Percentiles rank a stretch among this genome's conserved stretches.
phyloP scores from a whole-genome alignment of 2,329 filamentous ascomycete genomes.

The Hypoxylon rubiginosum region DNA sequence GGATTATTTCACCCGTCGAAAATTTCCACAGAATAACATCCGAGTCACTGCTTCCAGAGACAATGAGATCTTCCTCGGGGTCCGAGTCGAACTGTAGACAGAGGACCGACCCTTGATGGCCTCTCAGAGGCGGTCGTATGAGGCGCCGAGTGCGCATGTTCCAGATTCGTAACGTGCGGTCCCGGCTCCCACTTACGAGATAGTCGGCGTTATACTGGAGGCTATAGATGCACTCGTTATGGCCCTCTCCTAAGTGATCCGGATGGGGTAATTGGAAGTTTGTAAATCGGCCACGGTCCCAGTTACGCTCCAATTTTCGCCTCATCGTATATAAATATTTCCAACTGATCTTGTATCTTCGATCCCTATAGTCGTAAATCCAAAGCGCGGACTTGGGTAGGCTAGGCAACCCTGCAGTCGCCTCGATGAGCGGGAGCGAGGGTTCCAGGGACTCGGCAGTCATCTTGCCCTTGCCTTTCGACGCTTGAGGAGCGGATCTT shows the following conservation, averaged over 20 bases:
- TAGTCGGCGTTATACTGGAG: conserved; percentile 89
- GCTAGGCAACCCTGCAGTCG: conserved; percentile 31
- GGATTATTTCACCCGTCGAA: conserved; percentile 86
- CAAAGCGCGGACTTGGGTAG: conserved; percentile 63
- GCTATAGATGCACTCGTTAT: conserved; percentile 93
- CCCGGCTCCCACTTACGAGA: conserved; percentile 92
- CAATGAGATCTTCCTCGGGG: conserved; percentile 89
- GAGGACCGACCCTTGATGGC: conserved; percentile 88
- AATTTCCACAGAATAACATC: conserved; percentile 94
- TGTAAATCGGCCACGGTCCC: conserved; percentile 83
- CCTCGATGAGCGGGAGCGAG: conserved; percentile 26
- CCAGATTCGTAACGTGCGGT: conserved; percentile 91
- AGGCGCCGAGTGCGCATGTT: conserved; percentile 85
- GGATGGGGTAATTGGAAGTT: conserved; percentile 95
- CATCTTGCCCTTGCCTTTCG: conserved; percentile 56
- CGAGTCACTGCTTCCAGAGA: conserved; percentile 94
- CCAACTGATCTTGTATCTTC: conserved; percentile 83
- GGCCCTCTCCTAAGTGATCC: conserved; percentile 81
- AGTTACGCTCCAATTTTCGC: conserved; percentile 87
- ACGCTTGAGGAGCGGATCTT: conserved; percentile 34
- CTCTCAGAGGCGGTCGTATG: conserved; percentile 77
- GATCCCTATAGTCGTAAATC: conserved; percentile 63
- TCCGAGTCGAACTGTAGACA: conserved; percentile 95
- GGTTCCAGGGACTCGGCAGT: conserved; percentile 40
- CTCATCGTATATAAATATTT: conserved; percentile 93